Evolutionary conservation across 1,139 yeast species (phyloP), one percentile per base, ranked within the genome.

Genomic region (Diutina neorugosa): DNA sequence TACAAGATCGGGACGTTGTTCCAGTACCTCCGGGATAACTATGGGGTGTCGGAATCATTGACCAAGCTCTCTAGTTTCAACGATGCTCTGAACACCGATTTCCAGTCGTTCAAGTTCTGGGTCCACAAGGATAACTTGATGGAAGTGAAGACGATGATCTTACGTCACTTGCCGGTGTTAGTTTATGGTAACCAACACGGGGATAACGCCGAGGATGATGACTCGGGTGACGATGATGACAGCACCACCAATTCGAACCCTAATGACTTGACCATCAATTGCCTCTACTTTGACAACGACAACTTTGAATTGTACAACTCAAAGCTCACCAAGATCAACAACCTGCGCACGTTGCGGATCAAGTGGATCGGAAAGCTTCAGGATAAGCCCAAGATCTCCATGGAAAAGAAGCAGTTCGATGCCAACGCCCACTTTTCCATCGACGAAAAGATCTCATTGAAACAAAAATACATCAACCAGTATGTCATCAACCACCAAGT

Each of bases 81-180:
- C 55, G 62, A 59, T 31, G 66, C 70, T 54, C 73, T 74, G 54
- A 76, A 76, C 55, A 75, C 78, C 44, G 84, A 83, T 52, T 86
- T 74, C 67, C 88, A 86, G 62, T 83, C 89, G 25, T 84, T 85
- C 69, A 89, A 89, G 69, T 91, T 91, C 68, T 93, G 98, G 98
- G 78, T 93, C 52, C 98, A 93, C 65, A 93, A 93, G 16, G 98
- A 93, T 63, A 90, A 93, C 66, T 74, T 91, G 65, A 91, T 91
- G 96, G 98, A 93, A 69, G 96, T 90, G 55, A 93, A 93, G 70
- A 89, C 98, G 23, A 83, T 90, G 58, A 88, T 93, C 59, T 78
- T 93, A 64, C 85, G 98, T 66, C 96, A 90, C 63, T 78, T 93
- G 60, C 98, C 98, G 0, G 95, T 91, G 4, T 76, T 93, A 57